Evolutionary conservation across 73 alveolate species (phyloP), one percentile per base, ranked within the genome.

Genomic region (Paramecium primaurelia): DNA sequence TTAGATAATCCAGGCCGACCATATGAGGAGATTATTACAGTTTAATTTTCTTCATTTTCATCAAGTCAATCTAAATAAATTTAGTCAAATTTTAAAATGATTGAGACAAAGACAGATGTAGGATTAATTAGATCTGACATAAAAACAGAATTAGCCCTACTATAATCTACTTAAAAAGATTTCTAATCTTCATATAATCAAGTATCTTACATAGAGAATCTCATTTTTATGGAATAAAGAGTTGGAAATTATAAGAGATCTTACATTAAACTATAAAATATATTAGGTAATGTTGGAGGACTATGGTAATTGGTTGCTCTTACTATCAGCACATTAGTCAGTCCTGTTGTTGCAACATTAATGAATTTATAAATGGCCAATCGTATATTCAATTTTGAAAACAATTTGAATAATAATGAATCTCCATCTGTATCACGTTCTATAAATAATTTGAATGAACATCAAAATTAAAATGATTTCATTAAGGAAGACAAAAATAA

Each of bases 281-380:
- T 80, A 44, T 49, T 80, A 47, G 91, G 91, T 4, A 45, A 36
- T 80, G 58, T 47, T 10, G 91, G 91, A 80, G 91, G 91, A 22
- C 58, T 75, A 11, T 75, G 88, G 88, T 11, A 64, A 64, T 28
- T 64, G 16, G 47, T 64, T 64, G 47, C 84, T 64, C 58, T 26
- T 8, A 26, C 58, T 22, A 44, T 49, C 8, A 36, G 49, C n/a
- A 36, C 34, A 6, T 80, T 80, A 44, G 30, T 80, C 9, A 20
- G 36, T 80, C 91, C 91, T 38, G 26, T 80, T 18, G 34, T 47
- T 9, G 28, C 42, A 11, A 64, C 84, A 25, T 64, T 34, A 7
- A 44, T 80, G 75, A 80, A 80, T 80, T 32, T 80, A 28, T 18
- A 40, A 40, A 80, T 80, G 91, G 91, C 91, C 2, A 80, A 80